Evolutionary conservation across 345 rosid species (phyloP).

Genomic region (Eucalyptus tenuipes): DNA sequence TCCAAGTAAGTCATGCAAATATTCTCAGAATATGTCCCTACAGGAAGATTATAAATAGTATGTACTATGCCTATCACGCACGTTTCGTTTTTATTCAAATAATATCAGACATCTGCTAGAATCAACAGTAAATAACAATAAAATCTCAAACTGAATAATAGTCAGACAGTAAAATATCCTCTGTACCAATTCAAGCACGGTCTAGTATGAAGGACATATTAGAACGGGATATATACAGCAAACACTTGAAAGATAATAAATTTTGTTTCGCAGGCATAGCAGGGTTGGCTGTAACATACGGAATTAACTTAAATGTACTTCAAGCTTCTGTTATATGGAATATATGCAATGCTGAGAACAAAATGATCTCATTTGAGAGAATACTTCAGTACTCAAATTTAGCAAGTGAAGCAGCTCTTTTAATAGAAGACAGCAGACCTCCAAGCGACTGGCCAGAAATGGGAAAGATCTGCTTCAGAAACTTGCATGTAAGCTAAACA

Average conservation of each 20-base stretch:
- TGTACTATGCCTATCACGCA: not conserved
- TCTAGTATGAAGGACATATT: not conserved
- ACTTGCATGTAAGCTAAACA: slow-evolving; percentile 44
- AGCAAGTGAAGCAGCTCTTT: slow-evolving; percentile 64
- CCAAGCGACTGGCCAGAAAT: slow-evolving; percentile 71
- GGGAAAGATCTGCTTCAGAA: slow-evolving; percentile 63
- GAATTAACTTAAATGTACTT: slow-evolving; percentile 73
- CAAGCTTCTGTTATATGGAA: slow-evolving; percentile 90
- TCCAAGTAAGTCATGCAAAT: slow-evolving; percentile 58
- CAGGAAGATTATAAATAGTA: not conserved
- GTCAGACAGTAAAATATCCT: not conserved
- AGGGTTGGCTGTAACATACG: slow-evolving; percentile 89
- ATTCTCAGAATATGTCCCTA: not conserved
- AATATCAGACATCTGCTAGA: not conserved
- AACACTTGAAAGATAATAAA: not conserved
- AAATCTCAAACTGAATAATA: not conserved
- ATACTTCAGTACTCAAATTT: slow-evolving; percentile 75
- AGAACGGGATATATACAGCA: not conserved
- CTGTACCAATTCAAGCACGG: not conserved
- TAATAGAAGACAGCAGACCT: slow-evolving; percentile 45
- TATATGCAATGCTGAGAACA: slow-evolving; percentile 83
- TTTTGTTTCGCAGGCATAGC: slow-evolving; percentile 57
- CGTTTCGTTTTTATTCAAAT: not conserved
- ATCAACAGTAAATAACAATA: not conserved
- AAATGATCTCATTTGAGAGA: slow-evolving; percentile 91